phyloP scores from a whole-genome alignment of 257 asterid genomes.

The Salvia rosmarinus region DNA sequence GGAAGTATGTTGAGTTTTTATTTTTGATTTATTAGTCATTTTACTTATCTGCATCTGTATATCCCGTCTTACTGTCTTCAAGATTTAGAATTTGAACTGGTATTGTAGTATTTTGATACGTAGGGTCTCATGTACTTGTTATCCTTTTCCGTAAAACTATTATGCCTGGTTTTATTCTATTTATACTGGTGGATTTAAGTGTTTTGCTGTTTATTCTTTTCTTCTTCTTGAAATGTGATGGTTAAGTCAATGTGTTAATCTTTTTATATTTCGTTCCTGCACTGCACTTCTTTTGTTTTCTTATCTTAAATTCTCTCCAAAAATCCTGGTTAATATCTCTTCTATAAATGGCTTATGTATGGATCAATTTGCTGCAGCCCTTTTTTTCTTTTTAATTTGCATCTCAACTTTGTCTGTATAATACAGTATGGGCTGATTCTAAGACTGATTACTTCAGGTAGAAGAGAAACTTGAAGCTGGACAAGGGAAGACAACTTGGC shows the following conservation, averaged over 20 bases:
- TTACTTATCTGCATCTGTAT: background rate
- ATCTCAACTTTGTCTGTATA: background rate
- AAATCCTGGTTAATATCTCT: conserved; percentile 11
- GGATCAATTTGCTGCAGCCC: too few relatives aligned
- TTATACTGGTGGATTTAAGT: background rate
- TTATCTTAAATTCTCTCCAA: background rate
- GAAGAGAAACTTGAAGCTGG: conserved; percentile 92
- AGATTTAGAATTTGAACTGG: conserved; percentile 17
- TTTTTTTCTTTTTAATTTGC: too few relatives aligned
- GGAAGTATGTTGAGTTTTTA: conserved; percentile 58
- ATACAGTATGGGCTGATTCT: conserved; percentile 10
- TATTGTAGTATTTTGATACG: background rate
- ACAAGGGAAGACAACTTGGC: conserved; percentile 70
- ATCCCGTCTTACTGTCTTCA: conserved; percentile 1
- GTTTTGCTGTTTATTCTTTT: background rate
- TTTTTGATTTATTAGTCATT: conserved; percentile 21
- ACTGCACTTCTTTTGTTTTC: conserved; percentile 6
- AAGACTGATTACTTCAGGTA: conserved; percentile 46
- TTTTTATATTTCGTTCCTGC: background rate
- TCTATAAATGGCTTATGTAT: too few relatives aligned
- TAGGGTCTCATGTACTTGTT: background rate
- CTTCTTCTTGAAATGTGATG: background rate
- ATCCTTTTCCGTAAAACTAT: conserved; percentile 2
- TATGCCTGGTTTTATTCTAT: background rate
- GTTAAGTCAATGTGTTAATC: background rate